These are phyloP conservation scores for Trichoderma cornu-damae DNA, from an alignment of 2,329 filamentous ascomycete species.

Conservation along the genomic window DNA sequence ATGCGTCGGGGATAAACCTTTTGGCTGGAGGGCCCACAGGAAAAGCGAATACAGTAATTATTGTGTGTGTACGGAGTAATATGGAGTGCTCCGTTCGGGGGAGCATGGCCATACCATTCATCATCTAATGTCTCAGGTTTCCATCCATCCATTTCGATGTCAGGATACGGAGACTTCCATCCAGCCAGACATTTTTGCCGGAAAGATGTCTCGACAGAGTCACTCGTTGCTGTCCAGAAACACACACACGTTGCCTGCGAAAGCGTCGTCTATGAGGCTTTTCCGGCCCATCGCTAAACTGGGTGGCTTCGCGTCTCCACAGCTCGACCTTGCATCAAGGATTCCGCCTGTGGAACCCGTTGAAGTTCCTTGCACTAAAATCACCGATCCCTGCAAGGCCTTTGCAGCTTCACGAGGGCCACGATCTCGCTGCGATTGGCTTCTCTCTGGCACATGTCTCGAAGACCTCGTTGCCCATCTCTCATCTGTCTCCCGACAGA, in stretches of 20 bases:
- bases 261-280: neutral
- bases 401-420: conserved; percentile 15
- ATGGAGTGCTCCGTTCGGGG: too few relatives aligned
- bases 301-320: neutral
- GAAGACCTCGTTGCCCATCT: neutral
- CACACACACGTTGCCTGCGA: neutral
- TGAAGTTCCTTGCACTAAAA: neutral
- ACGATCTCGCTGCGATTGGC: conserved; percentile 6
- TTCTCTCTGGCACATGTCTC: conserved; percentile 10
- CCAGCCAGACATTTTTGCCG: too few relatives aligned
- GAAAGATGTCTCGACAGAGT: neutral
- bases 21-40: conserved; percentile 1
- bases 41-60: neutral
- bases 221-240: too few relatives aligned
- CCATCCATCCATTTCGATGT: too few relatives aligned
- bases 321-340: neutral
- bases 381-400: conserved; percentile 2
- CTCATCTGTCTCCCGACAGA: neutral
- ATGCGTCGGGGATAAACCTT: neutral
- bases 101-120: too few relatives aligned
- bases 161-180: too few relatives aligned
- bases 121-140: too few relatives aligned
- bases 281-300: neutral
- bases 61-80: too few relatives aligned
- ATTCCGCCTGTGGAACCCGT: neutral